A percentile compares a stretch with the other conserved stretches of the same genome.
phyloP scores from a whole-genome alignment of 768 basidiomycete species.

The Mrakia hoshinonis region DNA sequence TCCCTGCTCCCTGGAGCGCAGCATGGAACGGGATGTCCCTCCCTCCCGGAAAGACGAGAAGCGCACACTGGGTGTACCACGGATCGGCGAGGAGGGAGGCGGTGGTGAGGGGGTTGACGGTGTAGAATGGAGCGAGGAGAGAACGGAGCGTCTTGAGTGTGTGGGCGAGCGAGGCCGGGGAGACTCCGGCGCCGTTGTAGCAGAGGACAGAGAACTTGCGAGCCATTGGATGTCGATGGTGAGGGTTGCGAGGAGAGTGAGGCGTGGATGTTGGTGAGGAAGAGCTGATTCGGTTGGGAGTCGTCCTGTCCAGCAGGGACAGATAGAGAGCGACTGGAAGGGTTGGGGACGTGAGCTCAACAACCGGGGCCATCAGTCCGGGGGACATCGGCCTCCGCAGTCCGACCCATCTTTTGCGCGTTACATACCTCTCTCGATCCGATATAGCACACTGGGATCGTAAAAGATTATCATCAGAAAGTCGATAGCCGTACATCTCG shows the following conservation, averaged over 20 bases:
- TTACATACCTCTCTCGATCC: too few relatives aligned
- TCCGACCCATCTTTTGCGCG: too few relatives aligned
- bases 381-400: too few relatives aligned
- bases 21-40: conserved; percentile 45
- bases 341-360: too few relatives aligned
- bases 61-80: conserved; percentile 65
- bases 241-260: not conserved
- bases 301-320: too few relatives aligned
- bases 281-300: too few relatives aligned
- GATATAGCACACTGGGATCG: too few relatives aligned
- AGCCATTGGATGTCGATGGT: not conserved
- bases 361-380: too few relatives aligned
- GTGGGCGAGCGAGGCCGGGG: conserved; percentile 46
- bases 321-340: too few relatives aligned
- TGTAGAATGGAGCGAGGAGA: conserved; percentile 63
- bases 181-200: conserved; percentile 57
- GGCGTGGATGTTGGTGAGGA: not conserved
- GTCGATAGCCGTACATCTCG: not conserved
- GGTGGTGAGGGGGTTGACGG: conserved; percentile 60
- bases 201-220: conserved; percentile 50
- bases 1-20: conserved; percentile 41
- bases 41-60: conserved; percentile 69
- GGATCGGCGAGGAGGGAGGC: conserved; percentile 57
- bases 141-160: conserved; percentile 48
- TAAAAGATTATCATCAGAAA: too few relatives aligned